phyloP scores from a whole-genome alignment of 2,329 filamentous ascomycete species.

The Achaetomium macrosporum region DNA sequence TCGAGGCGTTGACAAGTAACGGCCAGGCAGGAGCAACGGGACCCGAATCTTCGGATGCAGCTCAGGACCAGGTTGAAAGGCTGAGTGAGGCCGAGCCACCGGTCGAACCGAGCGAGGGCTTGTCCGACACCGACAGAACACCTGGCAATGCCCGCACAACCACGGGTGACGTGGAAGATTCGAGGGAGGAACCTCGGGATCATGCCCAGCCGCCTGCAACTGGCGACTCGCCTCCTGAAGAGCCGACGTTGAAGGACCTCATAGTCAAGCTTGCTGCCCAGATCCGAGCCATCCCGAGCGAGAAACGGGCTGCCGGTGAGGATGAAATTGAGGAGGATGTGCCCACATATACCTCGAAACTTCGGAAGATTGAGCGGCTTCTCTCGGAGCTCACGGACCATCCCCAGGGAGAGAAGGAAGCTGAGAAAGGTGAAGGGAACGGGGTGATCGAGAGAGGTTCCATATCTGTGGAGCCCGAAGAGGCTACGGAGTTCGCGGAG shows the following conservation, averaged over 20 bases:
- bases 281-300: slow-evolving; percentile 33
- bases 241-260: slow-evolving; percentile 40
- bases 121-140: background rate
- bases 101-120: slow-evolving; percentile 5
- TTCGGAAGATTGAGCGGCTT: slow-evolving; percentile 47
- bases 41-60: background rate
- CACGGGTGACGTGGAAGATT: background rate
- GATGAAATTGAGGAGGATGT: slow-evolving; percentile 22
- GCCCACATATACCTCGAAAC: slow-evolving; percentile 32
- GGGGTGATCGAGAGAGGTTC: slow-evolving; percentile 3
- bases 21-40: slow-evolving; percentile 11
- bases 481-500: background rate
- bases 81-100: slow-evolving; percentile 8
- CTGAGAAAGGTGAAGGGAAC: background rate
- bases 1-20: slow-evolving; percentile 41
- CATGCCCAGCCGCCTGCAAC: slow-evolving; percentile 6
- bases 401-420: slow-evolving; percentile 18
- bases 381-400: slow-evolving; percentile 43
- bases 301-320: slow-evolving; percentile 7
- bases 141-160: background rate
- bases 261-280: slow-evolving; percentile 46
- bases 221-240: slow-evolving; percentile 7
- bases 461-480: background rate
- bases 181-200: background rate
- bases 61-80: background rate